These are phyloP conservation scores for Biscogniauxia marginata DNA, from an alignment of 2,329 filamentous ascomycete species.

Conservation along the genomic window DNA sequence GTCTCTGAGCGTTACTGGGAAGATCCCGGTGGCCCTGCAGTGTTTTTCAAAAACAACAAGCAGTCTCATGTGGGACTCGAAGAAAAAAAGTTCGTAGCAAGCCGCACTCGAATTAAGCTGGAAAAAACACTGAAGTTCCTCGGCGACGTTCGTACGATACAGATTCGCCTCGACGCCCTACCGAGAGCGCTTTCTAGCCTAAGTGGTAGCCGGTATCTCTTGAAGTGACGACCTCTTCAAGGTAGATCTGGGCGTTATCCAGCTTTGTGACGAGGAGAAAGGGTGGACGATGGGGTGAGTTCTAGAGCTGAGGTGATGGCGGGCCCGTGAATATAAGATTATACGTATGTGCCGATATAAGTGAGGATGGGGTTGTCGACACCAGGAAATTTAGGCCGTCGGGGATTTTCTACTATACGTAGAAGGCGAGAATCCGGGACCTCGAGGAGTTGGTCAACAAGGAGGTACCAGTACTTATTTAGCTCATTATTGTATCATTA, in stretches of 20 bases:
- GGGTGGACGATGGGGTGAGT: background rate
- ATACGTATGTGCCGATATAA: slow-evolving; percentile 19
- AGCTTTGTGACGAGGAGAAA: background rate
- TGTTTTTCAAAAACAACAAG: slow-evolving; percentile 39
- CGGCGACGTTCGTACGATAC: slow-evolving; percentile 9
- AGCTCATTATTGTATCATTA: slow-evolving; percentile 26
- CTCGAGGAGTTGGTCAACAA: slow-evolving; percentile 3
- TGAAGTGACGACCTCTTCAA: slow-evolving; percentile 53
- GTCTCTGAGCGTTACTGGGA: slow-evolving; percentile 37
- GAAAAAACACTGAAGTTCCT: slow-evolving; percentile 14
- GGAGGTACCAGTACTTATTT: slow-evolving; percentile 19
- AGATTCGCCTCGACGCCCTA: background rate
- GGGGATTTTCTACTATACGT: slow-evolving; percentile 19
- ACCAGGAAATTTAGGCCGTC: slow-evolving; percentile 27
- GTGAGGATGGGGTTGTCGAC: slow-evolving; percentile 26
- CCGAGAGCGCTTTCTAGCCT: background rate
- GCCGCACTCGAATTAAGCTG: slow-evolving; percentile 38
- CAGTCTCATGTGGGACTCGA: slow-evolving; percentile 40
- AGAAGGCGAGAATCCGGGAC: slow-evolving; percentile 10
- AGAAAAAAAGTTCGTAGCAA: slow-evolving; percentile 32
- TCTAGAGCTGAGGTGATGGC: background rate
- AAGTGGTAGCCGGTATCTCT: no score
- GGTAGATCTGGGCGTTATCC: background rate
- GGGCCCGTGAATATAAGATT: background rate
- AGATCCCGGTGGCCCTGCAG: slow-evolving; percentile 40